Percentiles rank a stretch among this genome's conserved stretches.
Evolutionary conservation across 257 asterid species (phyloP).

Genomic region (Forsythia viridissima): DNA sequence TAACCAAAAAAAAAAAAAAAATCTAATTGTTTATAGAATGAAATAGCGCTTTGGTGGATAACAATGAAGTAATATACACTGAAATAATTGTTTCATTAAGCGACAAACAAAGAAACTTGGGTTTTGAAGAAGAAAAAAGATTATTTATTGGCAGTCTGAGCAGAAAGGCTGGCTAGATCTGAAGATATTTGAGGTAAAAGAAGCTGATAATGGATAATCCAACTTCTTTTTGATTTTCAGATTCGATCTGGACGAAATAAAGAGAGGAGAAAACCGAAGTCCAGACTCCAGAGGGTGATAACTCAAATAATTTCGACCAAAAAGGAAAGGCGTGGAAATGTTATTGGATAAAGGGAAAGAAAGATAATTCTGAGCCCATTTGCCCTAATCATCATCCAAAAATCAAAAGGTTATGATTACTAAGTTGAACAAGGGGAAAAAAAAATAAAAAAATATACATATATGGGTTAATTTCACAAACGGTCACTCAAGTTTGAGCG

Average conservation of each 20-base stretch:
- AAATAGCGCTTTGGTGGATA: too few relatives aligned
- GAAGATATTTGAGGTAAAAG: not conserved
- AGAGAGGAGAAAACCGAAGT: not conserved
- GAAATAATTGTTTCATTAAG: not conserved
- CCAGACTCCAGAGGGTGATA: not conserved
- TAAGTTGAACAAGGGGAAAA: constrained; percentile 21
- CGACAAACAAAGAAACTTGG: not conserved
- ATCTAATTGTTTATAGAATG: too few relatives aligned
- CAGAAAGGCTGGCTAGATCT: constrained; percentile 20
- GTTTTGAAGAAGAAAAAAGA: not conserved
- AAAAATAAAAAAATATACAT: not conserved
- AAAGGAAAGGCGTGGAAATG: constrained; percentile 1
- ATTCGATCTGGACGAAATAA: constrained; percentile 33
- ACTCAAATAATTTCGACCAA: not conserved
- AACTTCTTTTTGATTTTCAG: constrained; percentile 14
- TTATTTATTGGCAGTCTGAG: not conserved
- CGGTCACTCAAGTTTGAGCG: too few relatives aligned
- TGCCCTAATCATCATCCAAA: constrained; percentile 32
- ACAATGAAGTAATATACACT: not conserved
- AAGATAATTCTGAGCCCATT: constrained; percentile 27
- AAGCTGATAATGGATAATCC: constrained; percentile 15
- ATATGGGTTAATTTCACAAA: too few relatives aligned
- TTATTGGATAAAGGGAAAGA: constrained; percentile 29
- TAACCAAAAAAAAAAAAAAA: not conserved
- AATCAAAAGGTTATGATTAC: constrained; percentile 46